Base-by-base conservation (phyloP, 139 green algal species). In the Microglena sp. region DNA sequence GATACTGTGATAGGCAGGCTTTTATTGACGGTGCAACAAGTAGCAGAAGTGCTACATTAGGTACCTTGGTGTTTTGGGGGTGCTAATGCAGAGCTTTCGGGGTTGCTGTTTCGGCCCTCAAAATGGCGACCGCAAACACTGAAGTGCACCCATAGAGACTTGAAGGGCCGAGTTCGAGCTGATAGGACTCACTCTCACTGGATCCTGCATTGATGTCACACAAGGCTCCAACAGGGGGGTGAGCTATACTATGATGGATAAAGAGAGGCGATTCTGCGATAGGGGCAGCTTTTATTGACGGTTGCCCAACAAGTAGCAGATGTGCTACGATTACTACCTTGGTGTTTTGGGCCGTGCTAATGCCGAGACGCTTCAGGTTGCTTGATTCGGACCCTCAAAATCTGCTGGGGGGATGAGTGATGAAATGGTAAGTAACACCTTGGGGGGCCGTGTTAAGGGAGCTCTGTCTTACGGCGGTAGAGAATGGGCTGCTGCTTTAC, bases 161-260 rank as follows among this genome's bases (percentile, higher is more conserved):
- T 11, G 40, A 18, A 24, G 40, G 11, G 40, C 18, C 11, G 40
- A 18, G 40, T 50, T 50, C 40, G 18, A 50, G 40, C 18, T 50
- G 11, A 50, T 24, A 50, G 18, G 40, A 11, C 40, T 50, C 15
- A 50, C 18, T 11, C 40, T 50, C 15, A 50, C 40, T 50, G 40
- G 40, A 50, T 50, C 40, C 18, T 50, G 40, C 40, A 18, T 50
- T 11, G 40, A 50, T 11, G 40, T 62, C 33, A 69, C 50, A 33
- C 30, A 54, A n/a, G 61, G 61, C 8, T 29, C 26, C 5, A 40
- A 56, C 22, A 27, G 60, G 1, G 24, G 15, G 40, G 60, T 66
- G 26, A 2, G 55, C 44, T n/a, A n/a, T n/a, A n/a, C n/a, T n/a
- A n/a, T n/a, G n/a, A n/a, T n/a, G n/a, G n/a, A n/a, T n/a, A n/a